These are phyloP conservation scores for Dactylonectria estremocensis DNA, from an alignment of 2,329 filamentous ascomycete species.

Conservation along the genomic window DNA sequence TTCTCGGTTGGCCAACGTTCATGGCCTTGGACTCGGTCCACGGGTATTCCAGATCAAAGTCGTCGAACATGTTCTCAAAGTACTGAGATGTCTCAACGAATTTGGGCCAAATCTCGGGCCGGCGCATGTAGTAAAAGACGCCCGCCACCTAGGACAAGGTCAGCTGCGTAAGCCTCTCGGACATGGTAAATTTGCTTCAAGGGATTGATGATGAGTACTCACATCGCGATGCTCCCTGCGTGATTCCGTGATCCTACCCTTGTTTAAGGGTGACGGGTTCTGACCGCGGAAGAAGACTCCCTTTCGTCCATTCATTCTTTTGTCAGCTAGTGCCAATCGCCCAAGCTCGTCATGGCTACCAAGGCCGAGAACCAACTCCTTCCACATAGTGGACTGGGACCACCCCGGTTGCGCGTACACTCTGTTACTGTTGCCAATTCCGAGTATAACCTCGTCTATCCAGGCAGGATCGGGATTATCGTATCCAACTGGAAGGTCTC, in stretches of 20 bases:
- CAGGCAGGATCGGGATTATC: no score
- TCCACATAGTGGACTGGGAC: background rate
- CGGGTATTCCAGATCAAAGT: background rate
- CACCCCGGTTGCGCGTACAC: no score
- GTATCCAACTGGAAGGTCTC: conserved; percentile 8
- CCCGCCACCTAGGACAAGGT: background rate
- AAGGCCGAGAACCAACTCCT: background rate
- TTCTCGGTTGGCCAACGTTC: background rate
- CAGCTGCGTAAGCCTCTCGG: background rate
- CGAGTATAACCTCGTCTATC: no score
- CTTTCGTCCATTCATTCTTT: background rate
- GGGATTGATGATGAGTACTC: background rate
- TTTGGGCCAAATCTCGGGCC: conserved; percentile 3
- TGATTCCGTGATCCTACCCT: background rate
- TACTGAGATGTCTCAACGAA: conserved; percentile 4
- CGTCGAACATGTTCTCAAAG: conserved; percentile 3
- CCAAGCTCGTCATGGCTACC: background rate
- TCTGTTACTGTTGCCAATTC: no score
- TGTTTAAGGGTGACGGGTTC: background rate
- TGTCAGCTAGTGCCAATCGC: conserved; percentile 2
- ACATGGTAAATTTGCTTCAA: background rate
- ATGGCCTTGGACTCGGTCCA: background rate
- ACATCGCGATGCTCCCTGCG: conserved; percentile 9
- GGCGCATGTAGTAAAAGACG: conserved; percentile 17
- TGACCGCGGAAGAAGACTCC: background rate